phyloP scores from a whole-genome alignment of 2,329 filamentous ascomycete genomes.

The Colletotrichum sp. region DNA sequence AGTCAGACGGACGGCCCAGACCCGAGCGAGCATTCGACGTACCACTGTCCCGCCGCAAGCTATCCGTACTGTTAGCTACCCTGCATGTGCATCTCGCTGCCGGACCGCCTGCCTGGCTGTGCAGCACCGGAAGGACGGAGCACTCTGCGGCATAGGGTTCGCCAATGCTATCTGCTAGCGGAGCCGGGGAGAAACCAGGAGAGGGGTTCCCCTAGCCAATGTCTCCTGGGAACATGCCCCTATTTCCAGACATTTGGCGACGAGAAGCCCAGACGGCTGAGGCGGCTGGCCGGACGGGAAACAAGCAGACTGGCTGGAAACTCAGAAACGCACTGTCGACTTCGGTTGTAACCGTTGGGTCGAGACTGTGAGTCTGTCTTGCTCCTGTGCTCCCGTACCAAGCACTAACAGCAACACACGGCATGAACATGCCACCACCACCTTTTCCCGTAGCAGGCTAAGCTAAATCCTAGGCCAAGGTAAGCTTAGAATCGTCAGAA shows the following conservation, averaged over 20 bases:
- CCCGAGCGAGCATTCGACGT: not conserved
- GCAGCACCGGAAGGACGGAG: not conserved
- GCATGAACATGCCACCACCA: not conserved
- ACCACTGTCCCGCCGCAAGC: constrained; percentile 2
- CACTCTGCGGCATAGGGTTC: constrained; percentile 3
- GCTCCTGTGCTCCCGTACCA: not conserved
- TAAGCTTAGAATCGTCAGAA: not conserved
- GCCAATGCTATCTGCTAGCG: not conserved
- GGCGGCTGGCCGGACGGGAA: not conserved
- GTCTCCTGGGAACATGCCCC: constrained; percentile 15
- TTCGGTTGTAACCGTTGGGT: not conserved
- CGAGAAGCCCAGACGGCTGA: not conserved
- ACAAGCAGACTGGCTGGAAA: not conserved
- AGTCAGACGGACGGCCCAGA: not conserved
- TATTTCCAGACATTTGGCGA: constrained; percentile 4
- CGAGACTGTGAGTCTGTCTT: not conserved
- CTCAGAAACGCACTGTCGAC: not conserved
- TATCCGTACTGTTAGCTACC: constrained; percentile 14
- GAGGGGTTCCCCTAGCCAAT: not conserved
- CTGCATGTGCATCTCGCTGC: not conserved
- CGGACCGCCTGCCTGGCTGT: not conserved
- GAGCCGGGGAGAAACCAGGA: not conserved
- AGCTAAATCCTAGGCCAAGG: not conserved
- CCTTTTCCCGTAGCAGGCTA: not conserved
- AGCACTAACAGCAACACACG: not conserved